phyloP scores from a whole-genome alignment of 176 grass and related monocot species.

The Melocanna baccifera region DNA sequence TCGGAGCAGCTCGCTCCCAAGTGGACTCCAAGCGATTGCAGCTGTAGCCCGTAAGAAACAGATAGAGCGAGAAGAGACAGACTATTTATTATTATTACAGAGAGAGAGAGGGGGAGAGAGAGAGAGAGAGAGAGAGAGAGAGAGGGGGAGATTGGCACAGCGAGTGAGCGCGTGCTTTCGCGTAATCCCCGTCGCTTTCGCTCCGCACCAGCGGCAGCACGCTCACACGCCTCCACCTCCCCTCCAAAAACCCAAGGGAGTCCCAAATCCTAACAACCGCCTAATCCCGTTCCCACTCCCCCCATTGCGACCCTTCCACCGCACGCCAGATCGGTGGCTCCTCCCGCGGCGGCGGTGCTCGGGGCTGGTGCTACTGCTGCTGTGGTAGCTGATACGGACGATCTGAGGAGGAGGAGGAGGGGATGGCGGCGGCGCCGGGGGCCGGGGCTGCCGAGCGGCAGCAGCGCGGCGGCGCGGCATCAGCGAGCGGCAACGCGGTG shows the following conservation, averaged over 20 bases:
- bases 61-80: neutral
- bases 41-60: neutral
- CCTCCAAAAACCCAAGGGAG: conserved; percentile 19
- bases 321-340: conserved; percentile 46
- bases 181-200: conserved; percentile 40
- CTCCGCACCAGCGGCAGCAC: neutral
- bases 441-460: conserved; percentile 33
- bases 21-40: conserved; percentile 29
- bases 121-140: neutral
- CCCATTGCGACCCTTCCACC: conserved; percentile 34
- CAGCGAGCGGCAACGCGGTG: conserved; percentile 53
- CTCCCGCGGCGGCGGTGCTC: neutral
- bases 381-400: conserved; percentile 30
- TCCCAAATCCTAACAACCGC: conserved; percentile 48
- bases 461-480: conserved; percentile 34
- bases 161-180: neutral
- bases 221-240: neutral
- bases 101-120: neutral
- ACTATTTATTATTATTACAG: neutral
- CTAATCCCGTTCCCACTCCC: conserved; percentile 20
- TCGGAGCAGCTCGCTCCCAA: conserved; percentile 14
- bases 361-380: neutral
- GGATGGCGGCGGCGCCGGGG: conserved; percentile 7
- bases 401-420: conserved; percentile 37
- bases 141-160: neutral